Conservation (phyloP, 208 protist genomes). For the Crithidia mellificae region DNA sequence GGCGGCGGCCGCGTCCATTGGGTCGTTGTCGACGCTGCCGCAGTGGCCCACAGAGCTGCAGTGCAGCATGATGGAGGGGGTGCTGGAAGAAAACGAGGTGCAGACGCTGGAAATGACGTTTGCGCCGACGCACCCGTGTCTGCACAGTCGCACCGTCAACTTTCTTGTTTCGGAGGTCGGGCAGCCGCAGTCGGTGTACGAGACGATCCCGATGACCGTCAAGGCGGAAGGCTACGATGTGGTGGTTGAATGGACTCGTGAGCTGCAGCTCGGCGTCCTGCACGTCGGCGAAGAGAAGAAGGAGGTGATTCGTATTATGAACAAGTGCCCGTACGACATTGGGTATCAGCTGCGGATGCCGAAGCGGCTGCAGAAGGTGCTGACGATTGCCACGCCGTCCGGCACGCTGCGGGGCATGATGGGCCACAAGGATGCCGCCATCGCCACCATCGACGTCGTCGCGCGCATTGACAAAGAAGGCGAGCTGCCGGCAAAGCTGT, state of each 20-base stretch:
- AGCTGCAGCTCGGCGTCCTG: constrained; percentile 90
- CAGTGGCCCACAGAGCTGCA: constrained; percentile 76
- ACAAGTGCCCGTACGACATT: constrained; percentile 95
- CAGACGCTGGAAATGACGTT: constrained; percentile 69
- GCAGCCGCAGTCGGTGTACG: constrained; percentile 43
- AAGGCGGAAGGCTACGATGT: constrained; percentile 93
- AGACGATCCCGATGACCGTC: constrained; percentile 73
- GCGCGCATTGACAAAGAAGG: constrained; percentile 79
- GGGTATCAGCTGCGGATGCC: constrained; percentile 87
- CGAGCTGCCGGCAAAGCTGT: constrained; percentile 71
- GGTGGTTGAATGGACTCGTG: constrained; percentile 88
- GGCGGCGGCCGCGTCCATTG: background rate
- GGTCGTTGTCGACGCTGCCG: constrained; percentile 23
- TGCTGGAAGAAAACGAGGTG: constrained; percentile 63
- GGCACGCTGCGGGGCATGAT: constrained; percentile 81
- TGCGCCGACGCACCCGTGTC: constrained; percentile 64
- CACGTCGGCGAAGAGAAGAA: constrained; percentile 86
- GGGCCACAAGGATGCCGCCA: constrained; percentile 86
- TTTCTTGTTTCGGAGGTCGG: constrained; percentile 62
- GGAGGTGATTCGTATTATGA: constrained; percentile 83
- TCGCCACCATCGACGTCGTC: constrained; percentile 78
- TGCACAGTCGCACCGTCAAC: constrained; percentile 66
- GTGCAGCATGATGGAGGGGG: constrained; percentile 62
- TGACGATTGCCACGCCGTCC: constrained; percentile 63
- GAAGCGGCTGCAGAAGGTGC: constrained; percentile 56